A percentile compares a stretch with the other conserved stretches of the same genome.
These are phyloP conservation scores for Arachis stenosperma DNA, from an alignment of 306 rosid genomes.

Conservation along the genomic window DNA sequence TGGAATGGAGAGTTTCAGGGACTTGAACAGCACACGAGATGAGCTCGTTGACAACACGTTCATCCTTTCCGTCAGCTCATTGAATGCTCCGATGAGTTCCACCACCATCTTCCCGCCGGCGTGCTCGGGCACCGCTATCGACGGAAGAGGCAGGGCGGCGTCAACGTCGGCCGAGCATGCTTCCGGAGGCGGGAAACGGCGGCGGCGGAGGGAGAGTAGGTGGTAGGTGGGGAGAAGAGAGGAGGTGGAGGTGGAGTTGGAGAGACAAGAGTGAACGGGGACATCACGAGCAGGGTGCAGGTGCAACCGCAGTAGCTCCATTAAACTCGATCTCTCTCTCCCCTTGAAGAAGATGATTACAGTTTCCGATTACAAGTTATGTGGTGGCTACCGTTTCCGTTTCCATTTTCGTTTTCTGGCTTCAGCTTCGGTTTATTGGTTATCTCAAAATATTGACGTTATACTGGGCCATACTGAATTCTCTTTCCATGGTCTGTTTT, in stretches of 20 bases:
- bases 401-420: background rate
- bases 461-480: background rate
- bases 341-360: background rate
- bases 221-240: background rate
- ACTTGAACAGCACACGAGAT: slow-evolving; percentile 69
- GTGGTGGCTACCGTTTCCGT: slow-evolving; percentile 5
- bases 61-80: slow-evolving; percentile 74
- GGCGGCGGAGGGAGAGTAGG: slow-evolving; percentile 10
- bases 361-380: background rate
- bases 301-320: slow-evolving; percentile 37
- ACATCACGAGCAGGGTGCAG: slow-evolving; percentile 26
- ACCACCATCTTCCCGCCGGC: slow-evolving; percentile 88
- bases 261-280: slow-evolving; percentile 3
- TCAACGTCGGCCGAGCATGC: slow-evolving; percentile 7
- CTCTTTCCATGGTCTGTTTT: background rate
- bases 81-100: slow-evolving; percentile 91
- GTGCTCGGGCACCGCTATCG: slow-evolving; percentile 47
- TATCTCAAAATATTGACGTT: background rate
- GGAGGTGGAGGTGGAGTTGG: slow-evolving; percentile 1
- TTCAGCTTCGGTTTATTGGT: background rate
- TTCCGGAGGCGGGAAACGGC: background rate
- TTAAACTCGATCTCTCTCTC: background rate
- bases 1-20: slow-evolving; percentile 83
- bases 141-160: background rate
- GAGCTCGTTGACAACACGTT: slow-evolving; percentile 59